Evolutionary conservation across 2,329 filamentous ascomycete species (phyloP), one percentile per base, ranked within the genome.

Genomic region (Curvularia sp.): DNA sequence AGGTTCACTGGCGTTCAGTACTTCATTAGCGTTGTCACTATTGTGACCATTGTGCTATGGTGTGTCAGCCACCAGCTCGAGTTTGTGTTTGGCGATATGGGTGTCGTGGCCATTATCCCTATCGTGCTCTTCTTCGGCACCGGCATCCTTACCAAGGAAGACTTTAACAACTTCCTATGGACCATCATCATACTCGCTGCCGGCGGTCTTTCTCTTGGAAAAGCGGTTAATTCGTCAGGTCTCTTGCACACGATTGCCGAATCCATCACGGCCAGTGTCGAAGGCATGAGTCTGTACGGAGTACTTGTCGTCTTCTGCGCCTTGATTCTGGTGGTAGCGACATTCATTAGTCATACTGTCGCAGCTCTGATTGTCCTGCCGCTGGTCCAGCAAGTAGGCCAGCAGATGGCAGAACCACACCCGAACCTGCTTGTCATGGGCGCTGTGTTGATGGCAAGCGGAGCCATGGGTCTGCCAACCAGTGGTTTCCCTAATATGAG

Each of bases 131-230:
- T 99, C 84, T 99, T 99, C 70, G 95, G 95, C 54, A 93, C 93
- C 1, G 95, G 95, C 10, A 94, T 98, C 66, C 83, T 99, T 31
- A 98, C 93, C 49, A 99, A 98, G 79, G 95, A 98, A 79, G 95
- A 99, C 79, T 99, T 99, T 76, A 99, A 99, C 83, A 99, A 99
- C 78, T 99, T 99, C 78, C 89, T 97, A 39, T 99, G 95, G 95
- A 99, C 96, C 20, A 99, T 99, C 78, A 97, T 99, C 78, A 98
- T 99, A 71, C 88, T 99, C 20, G 95, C 95, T 0, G 94, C 95
- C 0, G 95, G 95, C 47, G 95, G 95, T 7, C 81, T 99, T 33
- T 93, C 93, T 1, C 87, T 99, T 0, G 95, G 95, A 56, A 97
- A 96, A 77, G 91, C 94, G 0, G 95, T 99, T 58, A 94, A 93